These are phyloP conservation scores for Vitis cinerea DNA, from an alignment of 164 flowering plant genomes.

Conservation along the genomic window DNA sequence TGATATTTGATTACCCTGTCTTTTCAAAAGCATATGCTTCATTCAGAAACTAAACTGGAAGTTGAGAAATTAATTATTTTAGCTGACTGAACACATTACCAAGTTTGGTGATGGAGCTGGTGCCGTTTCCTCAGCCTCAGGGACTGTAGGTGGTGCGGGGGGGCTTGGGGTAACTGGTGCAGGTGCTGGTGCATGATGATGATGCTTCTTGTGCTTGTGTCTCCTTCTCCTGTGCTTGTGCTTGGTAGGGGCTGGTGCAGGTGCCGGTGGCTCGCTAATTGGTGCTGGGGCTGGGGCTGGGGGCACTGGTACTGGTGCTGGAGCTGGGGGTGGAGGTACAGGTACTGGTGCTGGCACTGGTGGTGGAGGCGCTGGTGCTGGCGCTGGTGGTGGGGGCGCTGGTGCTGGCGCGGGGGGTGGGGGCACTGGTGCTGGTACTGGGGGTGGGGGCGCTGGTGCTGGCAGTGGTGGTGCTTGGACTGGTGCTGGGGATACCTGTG, in stretches of 20 bases:
- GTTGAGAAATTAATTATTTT: background rate
- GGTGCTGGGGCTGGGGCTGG: constrained; percentile 27
- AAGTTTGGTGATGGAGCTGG: constrained; percentile 11
- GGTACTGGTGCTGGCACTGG: constrained; percentile 19
- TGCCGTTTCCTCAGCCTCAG: background rate
- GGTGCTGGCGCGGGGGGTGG: constrained; percentile 29
- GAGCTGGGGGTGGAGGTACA: constrained; percentile 31
- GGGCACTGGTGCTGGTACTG: constrained; percentile 28
- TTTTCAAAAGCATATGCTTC: background rate
- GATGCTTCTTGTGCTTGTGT: constrained; percentile 8
- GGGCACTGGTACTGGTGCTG: constrained; percentile 14
- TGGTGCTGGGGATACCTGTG: constrained; percentile 28
- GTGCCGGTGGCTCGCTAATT: too few species aligned
- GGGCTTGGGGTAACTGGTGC: constrained; percentile 1
- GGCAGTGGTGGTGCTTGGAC: constrained; percentile 22
- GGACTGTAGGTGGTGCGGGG: constrained; percentile 6
- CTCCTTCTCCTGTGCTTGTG: constrained; percentile 22
- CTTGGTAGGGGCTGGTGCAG: constrained; percentile 8
- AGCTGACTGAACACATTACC: constrained; percentile 25
- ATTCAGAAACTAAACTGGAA: background rate
- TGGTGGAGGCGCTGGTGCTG: constrained; percentile 13
- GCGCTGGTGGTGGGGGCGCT: constrained; percentile 19
- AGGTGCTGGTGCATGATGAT: constrained; percentile 17
- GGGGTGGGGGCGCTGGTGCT: constrained; percentile 23
- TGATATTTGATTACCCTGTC: background rate